A percentile compares a stretch with the other conserved stretches of the same genome.
Conservation (phyloP, 805 yeast genomes). For the Teunomyces aglyptinius region DNA sequence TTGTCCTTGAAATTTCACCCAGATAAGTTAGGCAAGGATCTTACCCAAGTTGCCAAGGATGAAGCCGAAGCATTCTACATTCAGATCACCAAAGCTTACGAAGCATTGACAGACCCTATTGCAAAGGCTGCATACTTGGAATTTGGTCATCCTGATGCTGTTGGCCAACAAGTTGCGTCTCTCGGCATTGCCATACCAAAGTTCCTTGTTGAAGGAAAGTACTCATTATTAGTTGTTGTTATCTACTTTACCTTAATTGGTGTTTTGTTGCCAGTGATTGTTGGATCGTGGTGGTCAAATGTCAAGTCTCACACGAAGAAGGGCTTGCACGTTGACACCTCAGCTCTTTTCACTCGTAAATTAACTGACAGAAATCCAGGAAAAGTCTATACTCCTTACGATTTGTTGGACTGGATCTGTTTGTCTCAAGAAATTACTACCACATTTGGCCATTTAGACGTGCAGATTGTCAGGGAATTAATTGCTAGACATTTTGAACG, state of each 20-base stretch:
- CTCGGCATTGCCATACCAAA: conserved; percentile 97
- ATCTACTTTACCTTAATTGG: conserved; percentile 73
- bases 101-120: conserved; percentile 88
- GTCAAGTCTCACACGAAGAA: conserved; percentile 77
- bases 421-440: conserved; percentile 62
- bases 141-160: conserved; percentile 89
- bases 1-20: conserved; percentile 90
- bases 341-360: conserved; percentile 68
- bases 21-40: conserved; percentile 74
- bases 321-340: conserved; percentile 83
- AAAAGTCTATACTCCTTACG: conserved; percentile 55
- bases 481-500: conserved; percentile 62
- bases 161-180: conserved; percentile 80
- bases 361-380: conserved; percentile 75
- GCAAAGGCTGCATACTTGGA: conserved; percentile 77
- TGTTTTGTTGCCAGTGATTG: conserved; percentile 72
- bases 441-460: conserved; percentile 39
- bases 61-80: conserved; percentile 75
- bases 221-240: conserved; percentile 60
- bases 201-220: conserved; percentile 80
- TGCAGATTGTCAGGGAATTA: conserved; percentile 49
- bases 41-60: conserved; percentile 53
- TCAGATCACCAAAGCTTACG: conserved; percentile 85
- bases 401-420: conserved; percentile 58
- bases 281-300: conserved; percentile 87